Evolutionary conservation across 768 basidiomycete genomes (phyloP).

Genomic region (Pholiota microspora): DNA sequence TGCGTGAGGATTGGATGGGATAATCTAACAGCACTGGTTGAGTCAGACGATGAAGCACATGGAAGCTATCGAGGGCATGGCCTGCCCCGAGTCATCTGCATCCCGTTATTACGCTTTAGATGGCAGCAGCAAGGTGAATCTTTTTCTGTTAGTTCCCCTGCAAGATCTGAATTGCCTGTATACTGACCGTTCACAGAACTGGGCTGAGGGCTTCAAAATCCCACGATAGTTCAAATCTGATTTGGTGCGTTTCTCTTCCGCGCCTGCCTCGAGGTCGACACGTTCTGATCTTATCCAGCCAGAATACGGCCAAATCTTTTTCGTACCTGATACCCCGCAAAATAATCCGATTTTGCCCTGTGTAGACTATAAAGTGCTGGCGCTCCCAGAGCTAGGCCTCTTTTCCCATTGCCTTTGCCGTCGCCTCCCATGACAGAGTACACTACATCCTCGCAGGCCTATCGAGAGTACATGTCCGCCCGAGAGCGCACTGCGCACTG

Average conservation of each 20-base stretch:
- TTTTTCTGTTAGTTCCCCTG: slow-evolving; percentile 7
- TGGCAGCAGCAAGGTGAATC: slow-evolving; percentile 8
- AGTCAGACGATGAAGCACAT: neutral
- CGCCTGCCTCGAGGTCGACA: slow-evolving; percentile 37
- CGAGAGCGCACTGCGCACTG: slow-evolving; percentile 64
- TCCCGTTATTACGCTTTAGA: slow-evolving; percentile 8
- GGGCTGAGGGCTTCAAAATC: slow-evolving; percentile 21
- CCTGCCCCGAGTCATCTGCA: slow-evolving; percentile 11
- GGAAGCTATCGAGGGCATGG: slow-evolving; percentile 1
- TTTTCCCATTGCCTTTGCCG: slow-evolving; percentile 22
- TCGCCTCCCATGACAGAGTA: slow-evolving; percentile 58
- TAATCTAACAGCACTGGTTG: neutral
- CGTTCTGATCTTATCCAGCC: slow-evolving; percentile 44
- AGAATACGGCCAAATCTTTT: slow-evolving; percentile 30
- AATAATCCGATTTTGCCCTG: slow-evolving; percentile 28
- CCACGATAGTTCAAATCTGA: slow-evolving; percentile 18
- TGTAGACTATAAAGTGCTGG: slow-evolving; percentile 32
- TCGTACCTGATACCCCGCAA: slow-evolving; percentile 30
- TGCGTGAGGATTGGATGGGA: neutral
- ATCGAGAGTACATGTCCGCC: slow-evolving; percentile 55
- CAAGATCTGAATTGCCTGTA: slow-evolving; percentile 2
- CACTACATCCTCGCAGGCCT: slow-evolving; percentile 54
- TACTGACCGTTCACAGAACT: slow-evolving; percentile 4
- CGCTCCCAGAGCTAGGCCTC: slow-evolving; percentile 25
- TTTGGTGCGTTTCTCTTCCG: slow-evolving; percentile 16